These are phyloP conservation scores for Wallacemonas sp. DNA, from an alignment of 208 protist genomes.

Conservation along the genomic window DNA sequence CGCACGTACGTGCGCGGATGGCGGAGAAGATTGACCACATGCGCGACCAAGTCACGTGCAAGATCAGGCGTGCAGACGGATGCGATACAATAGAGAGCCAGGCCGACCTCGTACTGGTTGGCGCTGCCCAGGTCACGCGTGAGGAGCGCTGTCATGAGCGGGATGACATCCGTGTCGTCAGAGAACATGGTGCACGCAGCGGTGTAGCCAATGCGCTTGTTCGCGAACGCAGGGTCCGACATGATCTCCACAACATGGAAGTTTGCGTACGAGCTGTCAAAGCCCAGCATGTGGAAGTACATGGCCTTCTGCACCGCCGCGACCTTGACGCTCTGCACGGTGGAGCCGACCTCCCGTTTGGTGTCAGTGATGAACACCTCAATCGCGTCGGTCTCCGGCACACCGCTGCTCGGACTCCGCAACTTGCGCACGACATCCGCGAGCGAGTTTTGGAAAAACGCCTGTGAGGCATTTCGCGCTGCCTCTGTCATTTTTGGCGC, in stretches of 20 bases:
- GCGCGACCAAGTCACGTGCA: constrained; percentile 94
- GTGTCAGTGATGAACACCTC: constrained; percentile 92
- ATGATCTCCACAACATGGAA: constrained; percentile 98
- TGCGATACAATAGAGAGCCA: constrained; percentile 96
- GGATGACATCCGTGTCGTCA: constrained; percentile 95
- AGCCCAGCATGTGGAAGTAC: constrained; percentile 98
- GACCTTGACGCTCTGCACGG: constrained; percentile 91
- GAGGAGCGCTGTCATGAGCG: constrained; percentile 96
- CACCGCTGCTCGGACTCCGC: constrained; percentile 65
- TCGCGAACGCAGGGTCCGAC: constrained; percentile 73
- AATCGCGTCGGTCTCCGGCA: constrained; percentile 94
- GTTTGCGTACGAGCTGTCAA: constrained; percentile 95
- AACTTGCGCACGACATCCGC: constrained; percentile 95
- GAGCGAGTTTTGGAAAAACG: constrained; percentile 89
- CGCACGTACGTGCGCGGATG: constrained; percentile 92
- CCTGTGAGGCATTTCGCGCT: constrained; percentile 44
- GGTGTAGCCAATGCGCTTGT: constrained; percentile 95
- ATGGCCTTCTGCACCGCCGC: constrained; percentile 96
- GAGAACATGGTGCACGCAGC: constrained; percentile 95
- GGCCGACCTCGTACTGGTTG: constrained; percentile 95
- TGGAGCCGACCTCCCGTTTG: constrained; percentile 92
- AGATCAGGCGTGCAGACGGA: constrained; percentile 97
- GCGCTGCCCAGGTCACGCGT: constrained; percentile 95
- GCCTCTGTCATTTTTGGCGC: constrained; percentile 30
- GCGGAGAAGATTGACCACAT: constrained; percentile 94